Evolutionary conservation across 2,329 filamentous ascomycete species (phyloP).

Genomic region (Fusarium brachygibbosum): DNA sequence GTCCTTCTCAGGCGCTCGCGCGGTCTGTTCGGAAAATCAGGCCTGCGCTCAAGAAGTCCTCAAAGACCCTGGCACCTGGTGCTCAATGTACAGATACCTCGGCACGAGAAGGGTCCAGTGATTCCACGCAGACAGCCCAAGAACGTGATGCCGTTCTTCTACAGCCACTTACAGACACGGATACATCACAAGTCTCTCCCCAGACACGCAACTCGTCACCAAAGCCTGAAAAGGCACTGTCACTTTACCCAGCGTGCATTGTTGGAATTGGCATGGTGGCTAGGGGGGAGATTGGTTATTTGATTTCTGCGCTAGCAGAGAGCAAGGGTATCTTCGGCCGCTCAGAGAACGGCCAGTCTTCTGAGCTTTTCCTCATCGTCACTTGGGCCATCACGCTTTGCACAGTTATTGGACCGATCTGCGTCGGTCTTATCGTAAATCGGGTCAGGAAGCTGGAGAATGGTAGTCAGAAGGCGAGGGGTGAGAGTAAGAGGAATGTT

Average conservation of each 20-base stretch:
- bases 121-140: not conserved
- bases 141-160: not conserved
- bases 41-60: not conserved
- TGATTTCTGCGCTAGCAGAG: conserved; percentile 79
- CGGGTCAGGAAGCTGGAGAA: conserved; percentile 54
- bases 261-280: conserved; percentile 78
- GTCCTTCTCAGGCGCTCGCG: not conserved
- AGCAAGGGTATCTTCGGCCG: conserved; percentile 59
- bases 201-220: conserved; percentile 20
- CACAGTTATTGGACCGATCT: conserved; percentile 65
- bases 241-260: conserved; percentile 76
- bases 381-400: conserved; percentile 70
- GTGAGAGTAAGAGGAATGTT: conserved; percentile 32
- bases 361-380: conserved; percentile 65
- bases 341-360: conserved; percentile 34
- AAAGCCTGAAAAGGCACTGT: conserved; percentile 64
- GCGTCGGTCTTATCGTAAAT: conserved; percentile 62
- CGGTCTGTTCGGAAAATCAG: not conserved
- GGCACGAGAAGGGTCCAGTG: not conserved
- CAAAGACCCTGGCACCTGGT: conserved; percentile 18
- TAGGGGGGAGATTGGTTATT: conserved; percentile 83
- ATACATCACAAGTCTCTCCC: not conserved
- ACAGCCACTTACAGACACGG: not conserved
- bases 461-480: conserved; percentile 14
- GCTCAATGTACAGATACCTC: conserved; percentile 25